These are phyloP conservation scores for Fusarium annulatum DNA, from an alignment of 2,329 filamentous ascomycete genomes.

Conservation along the genomic window DNA sequence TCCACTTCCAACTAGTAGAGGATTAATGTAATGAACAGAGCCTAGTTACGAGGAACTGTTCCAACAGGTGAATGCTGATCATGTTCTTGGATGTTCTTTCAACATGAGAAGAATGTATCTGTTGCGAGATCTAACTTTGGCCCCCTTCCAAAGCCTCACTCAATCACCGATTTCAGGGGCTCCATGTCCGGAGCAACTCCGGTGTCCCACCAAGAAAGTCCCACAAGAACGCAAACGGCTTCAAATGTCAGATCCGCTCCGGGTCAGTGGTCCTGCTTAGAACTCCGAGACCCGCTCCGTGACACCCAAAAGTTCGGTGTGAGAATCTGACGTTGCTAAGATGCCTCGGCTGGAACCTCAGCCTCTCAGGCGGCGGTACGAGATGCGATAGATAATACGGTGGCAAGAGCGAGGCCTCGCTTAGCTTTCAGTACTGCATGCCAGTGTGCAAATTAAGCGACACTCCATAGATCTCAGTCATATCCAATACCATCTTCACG, in stretches of 20 bases:
- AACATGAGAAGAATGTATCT: background rate
- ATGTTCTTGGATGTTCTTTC: background rate
- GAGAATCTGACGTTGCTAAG: background rate
- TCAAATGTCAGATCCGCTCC: constrained; percentile 1
- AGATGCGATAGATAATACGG: background rate
- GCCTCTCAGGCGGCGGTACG: background rate
- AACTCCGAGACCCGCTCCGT: constrained; percentile 7
- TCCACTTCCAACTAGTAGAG: constrained; percentile 23
- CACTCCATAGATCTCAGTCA: constrained; percentile 11
- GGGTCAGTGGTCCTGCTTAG: background rate
- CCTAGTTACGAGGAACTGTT: background rate
- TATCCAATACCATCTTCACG: constrained; percentile 11
- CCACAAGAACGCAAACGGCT: constrained; percentile 7
- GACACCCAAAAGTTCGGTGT: background rate
- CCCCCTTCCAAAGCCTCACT: background rate
- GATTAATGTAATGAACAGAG: constrained; percentile 18
- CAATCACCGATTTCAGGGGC: background rate
- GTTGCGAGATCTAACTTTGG: background rate
- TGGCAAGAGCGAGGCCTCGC: constrained; percentile 14
- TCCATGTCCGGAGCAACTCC: constrained; percentile 1
- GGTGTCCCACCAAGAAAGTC: background rate
- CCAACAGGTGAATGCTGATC: background rate
- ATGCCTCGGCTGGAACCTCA: background rate
- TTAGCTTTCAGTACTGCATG: constrained; percentile 1
- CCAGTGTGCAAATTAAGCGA: constrained; percentile 8